phyloP scores from a whole-genome alignment of 2,329 filamentous ascomycete genomes.

The Cladophialophora bantiana region DNA sequence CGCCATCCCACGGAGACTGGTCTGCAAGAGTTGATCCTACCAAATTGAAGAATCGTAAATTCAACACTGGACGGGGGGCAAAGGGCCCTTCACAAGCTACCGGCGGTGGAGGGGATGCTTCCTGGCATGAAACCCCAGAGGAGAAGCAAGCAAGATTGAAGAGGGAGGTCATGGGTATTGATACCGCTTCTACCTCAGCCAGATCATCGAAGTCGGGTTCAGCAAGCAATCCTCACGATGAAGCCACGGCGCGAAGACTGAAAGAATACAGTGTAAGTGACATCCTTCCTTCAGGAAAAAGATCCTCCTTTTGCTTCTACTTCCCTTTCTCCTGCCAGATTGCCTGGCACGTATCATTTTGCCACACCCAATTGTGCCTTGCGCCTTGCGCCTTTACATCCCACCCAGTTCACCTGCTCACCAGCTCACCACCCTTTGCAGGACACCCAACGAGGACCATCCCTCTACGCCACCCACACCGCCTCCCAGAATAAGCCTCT shows the following conservation, averaged over 20 bases:
- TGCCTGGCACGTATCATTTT: not conserved
- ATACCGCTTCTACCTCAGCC: constrained; percentile 39
- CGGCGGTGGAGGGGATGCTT: constrained; percentile 59
- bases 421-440: constrained; percentile 39
- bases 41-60: constrained; percentile 80
- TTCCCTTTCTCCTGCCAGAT: not conserved
- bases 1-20: constrained; percentile 63
- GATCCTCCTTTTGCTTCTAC: not conserved
- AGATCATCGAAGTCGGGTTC: constrained; percentile 28
- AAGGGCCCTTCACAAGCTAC: constrained; percentile 51
- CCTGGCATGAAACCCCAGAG: constrained; percentile 93
- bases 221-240: constrained; percentile 34
- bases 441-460: constrained; percentile 63
- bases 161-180: constrained; percentile 80
- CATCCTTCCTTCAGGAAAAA: not conserved
- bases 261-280: constrained; percentile 65
- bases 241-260: constrained; percentile 59
- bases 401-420: not conserved
- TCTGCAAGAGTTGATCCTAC: constrained; percentile 77
- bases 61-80: constrained; percentile 73
- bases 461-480: constrained; percentile 67
- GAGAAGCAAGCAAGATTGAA: constrained; percentile 82
- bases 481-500: constrained; percentile 62
- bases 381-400: not conserved
- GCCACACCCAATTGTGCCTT: not conserved